Conservation (phyloP, 2,329 filamentous ascomycete genomes). For the Sporothrix variecibatus region DNA sequence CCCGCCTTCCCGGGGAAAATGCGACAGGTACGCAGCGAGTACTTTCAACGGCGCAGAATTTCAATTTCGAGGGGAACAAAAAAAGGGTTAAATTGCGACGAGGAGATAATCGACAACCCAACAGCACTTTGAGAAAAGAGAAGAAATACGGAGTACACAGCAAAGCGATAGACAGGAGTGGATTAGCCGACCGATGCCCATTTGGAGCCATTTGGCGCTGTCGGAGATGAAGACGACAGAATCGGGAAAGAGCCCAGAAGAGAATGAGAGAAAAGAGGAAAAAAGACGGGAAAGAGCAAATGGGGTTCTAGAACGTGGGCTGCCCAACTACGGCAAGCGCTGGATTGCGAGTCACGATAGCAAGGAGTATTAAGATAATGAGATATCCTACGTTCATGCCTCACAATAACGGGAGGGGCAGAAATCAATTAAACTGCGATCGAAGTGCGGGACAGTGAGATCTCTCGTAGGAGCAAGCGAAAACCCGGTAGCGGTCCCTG, state of each 20-base stretch:
- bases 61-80: neutral
- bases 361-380: neutral
- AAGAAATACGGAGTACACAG: too few relatives aligned
- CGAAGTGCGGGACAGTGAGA: neutral
- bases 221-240: slow-evolving; percentile 13
- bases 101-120: neutral
- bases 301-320: neutral
- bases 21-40: neutral
- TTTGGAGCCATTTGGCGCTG: neutral
- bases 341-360: neutral
- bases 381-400: neutral
- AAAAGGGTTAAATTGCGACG: slow-evolving; percentile 11
- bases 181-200: neutral
- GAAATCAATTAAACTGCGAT: slow-evolving; percentile 1
- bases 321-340: neutral
- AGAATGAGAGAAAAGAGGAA: neutral
- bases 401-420: neutral
- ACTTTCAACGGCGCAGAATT: neutral
- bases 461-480: neutral
- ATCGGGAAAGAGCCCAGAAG: neutral
- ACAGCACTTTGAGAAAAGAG: neutral
- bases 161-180: neutral
- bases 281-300: neutral
- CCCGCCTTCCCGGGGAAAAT: neutral
- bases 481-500: slow-evolving; percentile 3